Evolutionary conservation across 352 stramenopile species (phyloP), one percentile per base, ranked within the genome.

Genomic region (Blastocystis sp.): DNA sequence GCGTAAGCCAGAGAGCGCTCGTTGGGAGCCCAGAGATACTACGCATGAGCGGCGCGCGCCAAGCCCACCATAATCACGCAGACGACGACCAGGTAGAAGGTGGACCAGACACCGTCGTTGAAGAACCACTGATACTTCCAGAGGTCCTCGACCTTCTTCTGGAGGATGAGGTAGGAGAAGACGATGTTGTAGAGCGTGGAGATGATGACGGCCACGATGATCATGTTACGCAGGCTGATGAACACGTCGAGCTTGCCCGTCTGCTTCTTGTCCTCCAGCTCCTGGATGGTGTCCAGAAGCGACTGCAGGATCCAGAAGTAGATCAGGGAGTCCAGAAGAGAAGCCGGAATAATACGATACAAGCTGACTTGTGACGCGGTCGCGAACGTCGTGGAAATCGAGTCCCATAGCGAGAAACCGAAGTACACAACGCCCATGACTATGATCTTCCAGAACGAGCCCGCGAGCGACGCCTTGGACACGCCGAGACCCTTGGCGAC

Each of bases 121-220:
- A 88, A 88, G 78, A 88, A 88, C 78, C 78, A 88, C 34, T 88
- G 78, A 59, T 77, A 88, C 66, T 78, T 88, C 78, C 78, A 88
- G 28, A 78, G 45, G 28, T 5, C 43, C 21, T 88, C 78, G 10
- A 88, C 45, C 56, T 76, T 78, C 52, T 88, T 78, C 23, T 76
- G 14, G 1, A 88, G 1, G 43, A 88, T 78, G 21, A 88, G 53
- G 43, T 88, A 88, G 40, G 40, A 62, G 61, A 88, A 88, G 9
- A 59, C 45, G 43, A 88, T 34, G 43, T 76, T 88, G 34, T 88
- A 88, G 52, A 88, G 19, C 11, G 78, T 78, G 4, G 78, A 88
- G 10, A 88, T 43, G 34, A 88, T 88, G 41, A 88, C 64, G 43
- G 78, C 78, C 17, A 78, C 78, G 45, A 88, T 88, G n/a, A 88